Conservation (phyloP, 1,284 basidiomycete genomes). For the Prillingera fragicola region DNA sequence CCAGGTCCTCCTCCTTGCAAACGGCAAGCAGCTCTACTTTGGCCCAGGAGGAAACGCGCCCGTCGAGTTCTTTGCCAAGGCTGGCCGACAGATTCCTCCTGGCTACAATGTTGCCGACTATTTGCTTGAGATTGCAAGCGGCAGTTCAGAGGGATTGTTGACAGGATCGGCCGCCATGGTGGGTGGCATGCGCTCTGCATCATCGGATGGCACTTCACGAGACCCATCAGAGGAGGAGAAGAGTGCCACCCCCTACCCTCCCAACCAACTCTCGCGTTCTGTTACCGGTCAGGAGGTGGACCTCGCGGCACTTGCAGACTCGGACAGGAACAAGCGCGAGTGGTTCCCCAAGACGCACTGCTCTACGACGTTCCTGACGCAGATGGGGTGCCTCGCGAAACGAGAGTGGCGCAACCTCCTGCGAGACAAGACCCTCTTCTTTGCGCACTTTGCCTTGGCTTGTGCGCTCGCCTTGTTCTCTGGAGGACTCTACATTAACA, state of each 20-base stretch:
- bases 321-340: not conserved
- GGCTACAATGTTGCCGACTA: constrained; percentile 88
- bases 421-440: constrained; percentile 71
- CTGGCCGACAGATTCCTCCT: constrained; percentile 54
- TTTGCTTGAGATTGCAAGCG: constrained; percentile 74
- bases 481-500: constrained; percentile 75
- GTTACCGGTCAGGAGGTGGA: no score
- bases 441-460: constrained; percentile 67
- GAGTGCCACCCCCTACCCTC: no score
- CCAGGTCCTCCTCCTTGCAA: constrained; percentile 68
- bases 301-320: not conserved
- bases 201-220: not conserved
- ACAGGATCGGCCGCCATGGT: constrained; percentile 7
- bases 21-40: constrained; percentile 71
- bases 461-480: constrained; percentile 67
- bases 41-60: constrained; percentile 66
- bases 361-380: constrained; percentile 71
- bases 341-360: constrained; percentile 14
- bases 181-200: no score
- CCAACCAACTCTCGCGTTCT: no score
- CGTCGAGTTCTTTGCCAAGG: constrained; percentile 57
- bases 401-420: constrained; percentile 76
- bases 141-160: constrained; percentile 50
- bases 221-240: no score
- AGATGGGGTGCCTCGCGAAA: constrained; percentile 68